Evolutionary conservation across 805 yeast genomes (phyloP), one percentile per base, ranked within the genome.

Genomic region (Debaryomyces hansenii): DNA sequence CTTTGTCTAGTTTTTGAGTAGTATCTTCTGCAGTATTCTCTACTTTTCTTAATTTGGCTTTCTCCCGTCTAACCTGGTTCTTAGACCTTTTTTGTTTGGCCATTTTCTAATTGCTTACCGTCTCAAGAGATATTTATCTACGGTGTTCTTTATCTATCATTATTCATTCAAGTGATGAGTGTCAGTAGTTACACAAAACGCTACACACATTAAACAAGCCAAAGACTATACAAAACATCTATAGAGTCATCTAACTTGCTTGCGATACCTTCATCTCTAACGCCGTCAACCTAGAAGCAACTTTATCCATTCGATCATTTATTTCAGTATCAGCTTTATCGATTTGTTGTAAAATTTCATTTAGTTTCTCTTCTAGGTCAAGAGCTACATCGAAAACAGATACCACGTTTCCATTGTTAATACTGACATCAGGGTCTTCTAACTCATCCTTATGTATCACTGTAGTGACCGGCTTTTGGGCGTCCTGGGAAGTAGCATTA

Each of bases 11-110:
- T 9, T 28, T 16, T 12, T 16, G 20, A 15, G 10, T 20, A 15
- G 9, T 31, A 32, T 32, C 37, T n/a, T 18, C 16, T 27, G 37
- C 27, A 16, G 28, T 31, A 11, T 15, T 46, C 15, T 55, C 63
- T 20, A 55, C 48, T 56, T 70, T 73, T 54, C 73, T 52, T 42
- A 57, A 64, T 56, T 74, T 74, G 14, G 67, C 69, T 44, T 66
- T 59, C 47, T 74, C 83, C 46, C 85, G 62, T 46, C 85, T 62
- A 20, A 78, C 55, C 58, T 79, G 84, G 58, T 80, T 80, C 64
- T 79, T 80, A 7, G 79, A 66, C 49, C 79, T 67, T 50, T 69
- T 74, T 15, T 44, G 48, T 41, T 52, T 57, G 14, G 52, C 60
- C 66, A 60, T 59, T 8, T 28, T 10, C 10, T 38, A 28, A 31